Base-by-base conservation (phyloP, 192 early-diverging fungal genomes). In the Glomus cerebriforme region DNA sequence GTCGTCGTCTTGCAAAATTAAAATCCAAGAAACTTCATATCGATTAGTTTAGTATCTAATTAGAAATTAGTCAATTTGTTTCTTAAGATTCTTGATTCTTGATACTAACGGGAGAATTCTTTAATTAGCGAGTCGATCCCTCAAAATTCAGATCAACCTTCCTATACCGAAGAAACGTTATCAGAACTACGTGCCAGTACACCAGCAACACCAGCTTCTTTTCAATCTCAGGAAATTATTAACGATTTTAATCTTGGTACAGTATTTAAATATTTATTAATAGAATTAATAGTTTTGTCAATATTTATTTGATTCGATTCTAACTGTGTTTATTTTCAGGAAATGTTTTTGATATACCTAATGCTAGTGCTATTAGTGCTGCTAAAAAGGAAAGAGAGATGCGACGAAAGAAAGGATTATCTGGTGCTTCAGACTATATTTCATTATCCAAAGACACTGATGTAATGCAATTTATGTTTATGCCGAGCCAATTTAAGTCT, bases 341-440 rank as follows among this genome's bases (percentile, higher is more conserved):
- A 13, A 29, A 37, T 19, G 49, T 29, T 24, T 67, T 64, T 24
- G 64, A 19, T n/a, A 89, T 90, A 34, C 88, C 89, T 24, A 86
- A 89, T 59, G 84, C 85, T 7, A 74, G 78, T 49, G 85, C 85
- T 12, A 89, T 90, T 64, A 82, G 85, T 67, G 82, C 86, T 0
- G 89, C 89, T 19, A 90, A 87, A 47, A 89, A 88, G 73, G 84
- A 87, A 68, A 78, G 88, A 32, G 88, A 89, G 47, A 84, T 86
- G 64, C 65, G 82, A 77, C 80, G 89, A 60, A 81, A 87, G 70
- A 82, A 83, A 59, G 79, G 80, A 31, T 79, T 79, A 37, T 62
- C 29, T 3, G 79, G 72, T 31, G 78, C 74, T 54, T 73, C 77
- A 74, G 85, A 85, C 22, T 85, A 83, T 64, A 83, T 85, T 43